Base-by-base conservation (phyloP, 345 rosid genomes). In the Populus davidiana region DNA sequence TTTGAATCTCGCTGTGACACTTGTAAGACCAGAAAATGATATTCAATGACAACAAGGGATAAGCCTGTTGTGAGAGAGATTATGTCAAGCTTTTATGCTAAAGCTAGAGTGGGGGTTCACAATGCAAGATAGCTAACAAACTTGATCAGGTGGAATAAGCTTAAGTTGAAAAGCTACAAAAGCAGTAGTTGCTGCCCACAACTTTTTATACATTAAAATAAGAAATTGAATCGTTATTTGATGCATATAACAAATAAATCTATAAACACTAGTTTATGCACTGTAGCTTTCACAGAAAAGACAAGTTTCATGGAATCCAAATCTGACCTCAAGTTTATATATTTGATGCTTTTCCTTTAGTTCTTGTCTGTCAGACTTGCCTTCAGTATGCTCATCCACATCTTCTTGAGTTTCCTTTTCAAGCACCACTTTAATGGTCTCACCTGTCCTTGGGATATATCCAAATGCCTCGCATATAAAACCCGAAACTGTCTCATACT, bases 401-500 rank as follows among this genome's bases (percentile, higher is more conserved):
- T 92, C 97, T 80, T 95, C 96, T 83, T 86, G 81, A 80, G 83
- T 87, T 81, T 87, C 98, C 88, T 89, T 96, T 82, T 91, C 92
- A 44, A 96, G 89, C 49, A 89, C 89, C 74, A 94, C 91, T 73
- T 86, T 91, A 74, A 96, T 82, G 70, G 89, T 90, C 85, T 96
- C 99, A 41, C 99, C 98, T 27, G 97, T 96, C 90, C 92, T 88
- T 59, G 98, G 99, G 72, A 96, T 96, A 78, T 92, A 96, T 76
- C 99, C 99, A 88, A 96, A 96, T 81, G 93, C 95, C 82, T 96
- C 99, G 5, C 99, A 93, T 74, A 96, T 85, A 81, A 91, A 96
- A 70, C 98, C 99, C 13, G 99, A 96, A 27, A 93, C 99, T 25
- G 99, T 93, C 92, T 96, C 98, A 20, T 94, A 96, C 81, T 94